Evolutionary conservation across 2,329 filamentous ascomycete species (phyloP).

Genomic region (Monilinia fructigena): DNA sequence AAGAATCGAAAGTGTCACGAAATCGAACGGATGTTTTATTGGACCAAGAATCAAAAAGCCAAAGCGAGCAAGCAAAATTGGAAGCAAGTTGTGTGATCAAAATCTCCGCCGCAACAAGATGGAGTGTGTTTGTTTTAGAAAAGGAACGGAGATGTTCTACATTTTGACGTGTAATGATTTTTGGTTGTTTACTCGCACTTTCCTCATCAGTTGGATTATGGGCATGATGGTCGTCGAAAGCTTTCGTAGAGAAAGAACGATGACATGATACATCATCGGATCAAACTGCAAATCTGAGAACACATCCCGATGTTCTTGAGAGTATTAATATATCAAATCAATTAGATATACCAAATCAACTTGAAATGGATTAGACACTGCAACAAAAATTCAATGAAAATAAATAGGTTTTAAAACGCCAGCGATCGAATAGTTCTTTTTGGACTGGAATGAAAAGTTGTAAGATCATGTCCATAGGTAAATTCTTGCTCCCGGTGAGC

Average conservation of each 20-base stretch:
- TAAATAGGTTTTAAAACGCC: not conserved
- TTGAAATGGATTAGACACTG: not conserved
- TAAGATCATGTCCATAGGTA: too few relatives aligned
- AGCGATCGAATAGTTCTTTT: not conserved
- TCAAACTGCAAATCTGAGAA: not conserved
- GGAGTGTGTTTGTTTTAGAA: conserved; percentile 10
- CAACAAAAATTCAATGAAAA: not conserved
- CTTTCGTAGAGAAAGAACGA: conserved; percentile 4
- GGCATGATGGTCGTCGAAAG: not conserved
- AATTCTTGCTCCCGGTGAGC: too few relatives aligned
- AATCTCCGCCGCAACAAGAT: conserved; percentile 15
- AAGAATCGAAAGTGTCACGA: conserved; percentile 15
- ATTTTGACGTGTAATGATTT: not conserved
- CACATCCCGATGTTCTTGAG: not conserved
- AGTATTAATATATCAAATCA: not conserved
- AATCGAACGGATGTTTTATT: conserved; percentile 12
- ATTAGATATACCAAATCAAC: not conserved
- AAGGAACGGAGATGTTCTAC: not conserved
- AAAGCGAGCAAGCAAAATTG: conserved; percentile 20
- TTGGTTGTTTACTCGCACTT: conserved; percentile 1
- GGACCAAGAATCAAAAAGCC: conserved; percentile 7
- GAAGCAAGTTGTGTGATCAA: conserved; percentile 22
- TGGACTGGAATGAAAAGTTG: too few relatives aligned
- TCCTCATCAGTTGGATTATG: not conserved
- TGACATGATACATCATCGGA: not conserved